phyloP scores from a whole-genome alignment of 2,329 filamentous ascomycete genomes.

The Talaromyces sp. region DNA sequence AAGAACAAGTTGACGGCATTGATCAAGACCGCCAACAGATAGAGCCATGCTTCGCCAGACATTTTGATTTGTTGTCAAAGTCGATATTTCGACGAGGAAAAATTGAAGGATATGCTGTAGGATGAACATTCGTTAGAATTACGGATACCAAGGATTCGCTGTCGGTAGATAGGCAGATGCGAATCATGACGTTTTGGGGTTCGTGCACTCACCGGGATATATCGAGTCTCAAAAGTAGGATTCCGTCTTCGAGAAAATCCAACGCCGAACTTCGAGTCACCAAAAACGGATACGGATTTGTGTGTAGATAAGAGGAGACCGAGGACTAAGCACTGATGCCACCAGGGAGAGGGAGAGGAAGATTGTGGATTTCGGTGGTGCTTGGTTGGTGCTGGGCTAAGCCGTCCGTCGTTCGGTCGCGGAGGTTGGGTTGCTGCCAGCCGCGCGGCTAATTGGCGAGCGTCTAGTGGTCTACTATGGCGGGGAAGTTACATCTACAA shows the following conservation, averaged over 20 bases:
- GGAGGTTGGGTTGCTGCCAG: neutral
- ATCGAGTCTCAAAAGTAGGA: neutral
- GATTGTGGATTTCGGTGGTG: neutral
- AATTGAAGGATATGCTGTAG: neutral
- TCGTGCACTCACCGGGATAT: neutral
- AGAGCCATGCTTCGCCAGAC: slow-evolving; percentile 98
- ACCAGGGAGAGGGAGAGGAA: neutral
- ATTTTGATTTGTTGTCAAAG: slow-evolving; percentile 53
- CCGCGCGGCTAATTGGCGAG: slow-evolving; percentile 6
- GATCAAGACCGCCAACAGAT: slow-evolving; percentile 94
- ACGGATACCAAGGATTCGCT: neutral
- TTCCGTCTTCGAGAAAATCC: neutral
- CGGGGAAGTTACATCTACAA: neutral
- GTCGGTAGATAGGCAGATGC: neutral
- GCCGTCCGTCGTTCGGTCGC: neutral
- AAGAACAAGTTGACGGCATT: slow-evolving; percentile 99
- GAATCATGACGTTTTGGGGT: neutral
- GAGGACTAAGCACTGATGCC: neutral
- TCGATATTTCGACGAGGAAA: neutral
- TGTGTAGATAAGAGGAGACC: neutral
- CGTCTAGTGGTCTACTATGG: neutral
- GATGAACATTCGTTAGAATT: neutral
- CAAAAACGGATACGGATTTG: neutral
- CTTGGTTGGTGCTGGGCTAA: neutral
- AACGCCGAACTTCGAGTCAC: too few species aligned